phyloP scores from a whole-genome alignment of 371 early-diverging fungal genomes.

The Haplosporangium sp. region DNA sequence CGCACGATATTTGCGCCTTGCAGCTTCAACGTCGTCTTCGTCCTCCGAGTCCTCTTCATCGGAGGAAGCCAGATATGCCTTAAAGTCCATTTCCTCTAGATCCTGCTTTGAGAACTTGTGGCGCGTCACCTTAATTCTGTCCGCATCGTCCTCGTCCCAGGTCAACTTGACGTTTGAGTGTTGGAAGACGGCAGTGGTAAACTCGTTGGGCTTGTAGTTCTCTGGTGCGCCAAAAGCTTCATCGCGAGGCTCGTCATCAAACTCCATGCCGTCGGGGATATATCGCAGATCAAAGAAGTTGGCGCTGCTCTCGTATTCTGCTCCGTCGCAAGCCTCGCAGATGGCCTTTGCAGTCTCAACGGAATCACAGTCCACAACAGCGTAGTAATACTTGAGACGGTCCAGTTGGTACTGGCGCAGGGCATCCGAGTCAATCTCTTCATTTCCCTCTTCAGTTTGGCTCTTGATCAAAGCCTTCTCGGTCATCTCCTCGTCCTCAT shows the following conservation, averaged over 20 bases:
- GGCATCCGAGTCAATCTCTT: constrained; percentile 87
- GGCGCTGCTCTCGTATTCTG: constrained; percentile 93
- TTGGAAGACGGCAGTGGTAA: constrained; percentile 90
- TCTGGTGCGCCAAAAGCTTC: constrained; percentile 79
- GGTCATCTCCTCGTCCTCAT: constrained; percentile 64
- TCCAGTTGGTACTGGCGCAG: constrained; percentile 96
- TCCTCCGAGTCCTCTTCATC: constrained; percentile 75
- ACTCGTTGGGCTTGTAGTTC: constrained; percentile 82
- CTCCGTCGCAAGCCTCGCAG: constrained; percentile 89
- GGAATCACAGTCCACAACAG: constrained; percentile 93
- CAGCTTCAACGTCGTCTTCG: constrained; percentile 65
- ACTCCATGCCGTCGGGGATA: constrained; percentile 93
- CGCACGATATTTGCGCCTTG: constrained; percentile 73
- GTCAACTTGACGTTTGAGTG: constrained; percentile 94
- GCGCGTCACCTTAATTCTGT: constrained; percentile 81
- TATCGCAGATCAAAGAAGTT: constrained; percentile 97
- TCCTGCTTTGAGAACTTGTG: constrained; percentile 90
- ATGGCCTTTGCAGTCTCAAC: constrained; percentile 86
- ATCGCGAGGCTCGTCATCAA: constrained; percentile 79
- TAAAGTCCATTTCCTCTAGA: constrained; percentile 91
- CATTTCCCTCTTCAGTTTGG: constrained; percentile 65
- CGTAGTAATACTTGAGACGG: constrained; percentile 92
- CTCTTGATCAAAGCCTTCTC: constrained; percentile 61
- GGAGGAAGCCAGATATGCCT: constrained; percentile 86
- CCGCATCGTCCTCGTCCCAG: constrained; percentile 97